phyloP scores from a whole-genome alignment of 2,329 filamentous ascomycete species.

The Alternaria sp. region DNA sequence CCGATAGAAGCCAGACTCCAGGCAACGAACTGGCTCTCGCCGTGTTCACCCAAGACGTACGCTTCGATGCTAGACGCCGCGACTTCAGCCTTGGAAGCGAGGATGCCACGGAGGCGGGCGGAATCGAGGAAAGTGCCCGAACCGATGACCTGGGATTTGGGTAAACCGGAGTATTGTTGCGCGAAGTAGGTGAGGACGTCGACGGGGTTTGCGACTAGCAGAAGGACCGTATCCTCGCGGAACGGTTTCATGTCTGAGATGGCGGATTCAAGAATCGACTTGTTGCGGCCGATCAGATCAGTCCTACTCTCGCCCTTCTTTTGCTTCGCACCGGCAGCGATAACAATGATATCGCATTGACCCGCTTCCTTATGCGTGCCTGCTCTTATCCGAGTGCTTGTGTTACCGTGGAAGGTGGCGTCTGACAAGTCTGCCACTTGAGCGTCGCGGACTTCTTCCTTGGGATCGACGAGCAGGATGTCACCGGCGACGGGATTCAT shows the following conservation, averaged over 20 bases:
- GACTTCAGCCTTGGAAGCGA: conserved; percentile 18
- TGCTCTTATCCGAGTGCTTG: conserved; percentile 20
- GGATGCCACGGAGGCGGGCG: conserved; percentile 22
- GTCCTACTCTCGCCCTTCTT: conserved; percentile 31
- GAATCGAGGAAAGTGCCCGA: conserved; percentile 26
- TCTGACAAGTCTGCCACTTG: conserved; percentile 28
- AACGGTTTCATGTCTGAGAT: conserved; percentile 31
- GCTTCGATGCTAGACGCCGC: conserved; percentile 21
- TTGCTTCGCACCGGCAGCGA: conserved; percentile 27
- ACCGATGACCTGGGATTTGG: conserved; percentile 24
- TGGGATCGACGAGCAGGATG: conserved; percentile 28
- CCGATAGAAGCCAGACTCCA: conserved; percentile 21
- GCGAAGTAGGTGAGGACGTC: conserved; percentile 30
- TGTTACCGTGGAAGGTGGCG: conserved; percentile 28
- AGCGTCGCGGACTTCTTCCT: conserved; percentile 28
- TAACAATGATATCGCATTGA: conserved; percentile 30
- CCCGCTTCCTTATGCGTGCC: conserved; percentile 33
- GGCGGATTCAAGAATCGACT: conserved; percentile 26
- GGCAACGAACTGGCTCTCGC: conserved; percentile 24
- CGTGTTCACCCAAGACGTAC: conserved; percentile 28
- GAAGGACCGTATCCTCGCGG: conserved; percentile 18
- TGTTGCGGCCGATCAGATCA: conserved; percentile 29
- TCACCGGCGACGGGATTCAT: conserved; percentile 27
- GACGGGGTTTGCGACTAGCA: conserved; percentile 33
- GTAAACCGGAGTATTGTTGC: conserved; percentile 19